Evolutionary conservation across 805 yeast genomes (phyloP).

Genomic region (Tetrapisispora namnaoensis): DNA sequence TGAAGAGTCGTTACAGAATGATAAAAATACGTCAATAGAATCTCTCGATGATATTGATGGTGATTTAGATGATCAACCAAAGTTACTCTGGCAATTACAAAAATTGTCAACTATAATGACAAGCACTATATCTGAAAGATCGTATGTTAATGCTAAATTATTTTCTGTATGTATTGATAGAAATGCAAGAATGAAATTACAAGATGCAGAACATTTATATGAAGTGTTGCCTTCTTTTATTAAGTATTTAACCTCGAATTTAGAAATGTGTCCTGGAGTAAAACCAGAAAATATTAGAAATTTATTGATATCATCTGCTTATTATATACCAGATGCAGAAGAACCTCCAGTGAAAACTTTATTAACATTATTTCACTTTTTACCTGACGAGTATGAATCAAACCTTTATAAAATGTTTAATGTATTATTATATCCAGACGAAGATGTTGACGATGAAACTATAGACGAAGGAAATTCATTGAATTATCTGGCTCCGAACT

Average conservation of each 20-base stretch:
- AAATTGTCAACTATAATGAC: constrained; percentile 17
- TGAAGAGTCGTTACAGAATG: neutral
- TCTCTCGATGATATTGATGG: constrained; percentile 5
- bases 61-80: constrained; percentile 15
- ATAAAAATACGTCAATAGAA: constrained; percentile 5
- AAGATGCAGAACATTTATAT: constrained; percentile 20
- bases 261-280: constrained; percentile 12
- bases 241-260: constrained; percentile 12
- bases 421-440: constrained; percentile 22
- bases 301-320: constrained; percentile 23
- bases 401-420: constrained; percentile 29
- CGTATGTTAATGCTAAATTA: constrained; percentile 16
- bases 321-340: constrained; percentile 13
- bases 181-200: constrained; percentile 11
- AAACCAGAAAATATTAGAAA: constrained; percentile 8
- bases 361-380: constrained; percentile 24
- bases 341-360: constrained; percentile 16
- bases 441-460: constrained; percentile 6
- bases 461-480: constrained; percentile 18
- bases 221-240: constrained; percentile 25
- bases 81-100: constrained; percentile 23
- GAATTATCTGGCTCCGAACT: constrained; percentile 18
- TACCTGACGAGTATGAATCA: constrained; percentile 27
- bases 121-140: constrained; percentile 14
- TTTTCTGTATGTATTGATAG: constrained; percentile 17